phyloP scores from a whole-genome alignment of 1,139 yeast species.

The Yamadazyma diospyri region DNA sequence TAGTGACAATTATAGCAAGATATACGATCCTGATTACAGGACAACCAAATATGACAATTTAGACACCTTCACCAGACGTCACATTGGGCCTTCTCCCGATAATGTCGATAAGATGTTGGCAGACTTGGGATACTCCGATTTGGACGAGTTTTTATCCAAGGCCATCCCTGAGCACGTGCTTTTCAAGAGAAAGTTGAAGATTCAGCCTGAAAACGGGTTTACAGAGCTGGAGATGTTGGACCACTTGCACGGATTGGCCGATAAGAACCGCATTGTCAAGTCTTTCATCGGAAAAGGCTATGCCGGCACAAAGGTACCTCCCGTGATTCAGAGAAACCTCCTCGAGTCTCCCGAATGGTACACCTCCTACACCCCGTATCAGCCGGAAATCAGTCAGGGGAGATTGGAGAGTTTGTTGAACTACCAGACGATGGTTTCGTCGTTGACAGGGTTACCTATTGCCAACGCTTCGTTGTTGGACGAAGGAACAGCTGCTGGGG shows the following conservation, averaged over 20 bases:
- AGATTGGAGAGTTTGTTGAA: constrained; percentile 85
- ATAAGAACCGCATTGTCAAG: constrained; percentile 65
- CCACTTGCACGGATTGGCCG: constrained; percentile 65
- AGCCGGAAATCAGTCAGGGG: constrained; percentile 97
- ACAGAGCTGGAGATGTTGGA: constrained; percentile 78
- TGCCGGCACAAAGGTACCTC: constrained; percentile 85
- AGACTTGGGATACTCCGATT: constrained; percentile 60
- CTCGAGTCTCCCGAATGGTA: constrained; percentile 97
- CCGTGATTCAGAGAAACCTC: constrained; percentile 88
- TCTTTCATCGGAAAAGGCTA: constrained; percentile 93
- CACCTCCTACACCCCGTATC: constrained; percentile 97
- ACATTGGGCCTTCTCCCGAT: constrained; percentile 74
- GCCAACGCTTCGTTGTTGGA: constrained; percentile 93
- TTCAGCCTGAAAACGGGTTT: constrained; percentile 67
- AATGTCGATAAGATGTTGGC: constrained; percentile 65
- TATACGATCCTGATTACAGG: constrained; percentile 35
- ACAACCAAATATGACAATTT: constrained; percentile 37
- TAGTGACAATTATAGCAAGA: constrained; percentile 36
- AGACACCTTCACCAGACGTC: constrained; percentile 88
- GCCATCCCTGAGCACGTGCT: constrained; percentile 80
- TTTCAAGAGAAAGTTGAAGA: constrained; percentile 58
- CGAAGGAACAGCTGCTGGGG: constrained; percentile 98
- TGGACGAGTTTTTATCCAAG: constrained; percentile 64
- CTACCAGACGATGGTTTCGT: constrained; percentile 85
- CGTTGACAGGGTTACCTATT: constrained; percentile 86